Conservation (phyloP, 257 asterid genomes). For the Voacanga thouarsii region DNA sequence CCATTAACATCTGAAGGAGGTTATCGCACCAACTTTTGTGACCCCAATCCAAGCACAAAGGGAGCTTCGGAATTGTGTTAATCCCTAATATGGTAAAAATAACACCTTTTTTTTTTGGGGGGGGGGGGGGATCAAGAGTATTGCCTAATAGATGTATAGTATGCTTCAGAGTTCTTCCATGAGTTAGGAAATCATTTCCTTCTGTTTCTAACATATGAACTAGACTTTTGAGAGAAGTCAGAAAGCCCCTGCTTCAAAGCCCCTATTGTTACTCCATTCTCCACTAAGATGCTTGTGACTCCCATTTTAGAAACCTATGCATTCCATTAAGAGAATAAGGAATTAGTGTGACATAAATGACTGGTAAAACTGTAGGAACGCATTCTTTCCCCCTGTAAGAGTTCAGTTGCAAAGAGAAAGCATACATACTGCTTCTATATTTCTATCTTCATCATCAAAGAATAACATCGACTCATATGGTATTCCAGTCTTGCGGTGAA, state of each 20-base stretch:
- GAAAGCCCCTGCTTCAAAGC: slow-evolving; percentile 35
- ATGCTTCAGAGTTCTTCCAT: neutral
- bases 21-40: too few relatives aligned
- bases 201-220: slow-evolving; percentile 12
- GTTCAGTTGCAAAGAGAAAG: neutral
- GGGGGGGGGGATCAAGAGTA: too few relatives aligned
- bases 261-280: slow-evolving; percentile 28
- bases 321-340: neutral
- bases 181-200: neutral
- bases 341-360: neutral
- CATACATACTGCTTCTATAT: slow-evolving; percentile 22
- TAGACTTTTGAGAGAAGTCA: slow-evolving; percentile 25
- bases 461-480: slow-evolving; percentile 36
- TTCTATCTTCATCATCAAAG: slow-evolving; percentile 38
- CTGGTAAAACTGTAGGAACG: neutral
- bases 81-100: too few relatives aligned
- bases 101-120: too few relatives aligned
- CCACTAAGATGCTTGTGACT: slow-evolving; percentile 31
- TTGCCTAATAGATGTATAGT: too few relatives aligned
- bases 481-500: slow-evolving; percentile 23
- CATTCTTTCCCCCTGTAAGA: neutral
- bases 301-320: slow-evolving; percentile 36
- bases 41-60: too few relatives aligned
- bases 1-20: too few relatives aligned
- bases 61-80: too few relatives aligned